Evolutionary conservation across 2,329 filamentous ascomycete species (phyloP).

Genomic region (Fusarium sarcochroum): DNA sequence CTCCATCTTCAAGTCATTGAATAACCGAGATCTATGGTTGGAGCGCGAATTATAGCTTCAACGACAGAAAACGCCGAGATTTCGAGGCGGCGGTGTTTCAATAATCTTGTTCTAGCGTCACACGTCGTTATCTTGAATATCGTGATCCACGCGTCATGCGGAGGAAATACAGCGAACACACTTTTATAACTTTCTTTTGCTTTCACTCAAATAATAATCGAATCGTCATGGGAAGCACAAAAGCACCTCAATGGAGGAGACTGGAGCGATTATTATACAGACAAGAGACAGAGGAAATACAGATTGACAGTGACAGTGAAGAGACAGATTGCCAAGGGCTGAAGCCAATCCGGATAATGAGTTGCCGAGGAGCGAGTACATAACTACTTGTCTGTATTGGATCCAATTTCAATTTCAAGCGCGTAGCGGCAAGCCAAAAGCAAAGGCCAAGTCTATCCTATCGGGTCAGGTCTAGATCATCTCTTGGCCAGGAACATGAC

Average conservation of each 20-base stretch:
- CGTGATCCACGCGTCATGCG: slow-evolving; percentile 6
- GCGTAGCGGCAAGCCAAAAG: slow-evolving; percentile 33
- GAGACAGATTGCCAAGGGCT: slow-evolving; percentile 25
- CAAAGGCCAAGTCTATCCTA: slow-evolving; percentile 8
- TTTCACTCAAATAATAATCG: background rate
- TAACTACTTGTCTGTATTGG: background rate
- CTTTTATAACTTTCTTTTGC: slow-evolving; percentile 1
- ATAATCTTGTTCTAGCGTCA: slow-evolving; percentile 32
- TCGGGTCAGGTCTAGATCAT: slow-evolving; percentile 7
- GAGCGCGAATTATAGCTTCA: slow-evolving; percentile 31
- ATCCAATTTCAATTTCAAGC: slow-evolving; percentile 41
- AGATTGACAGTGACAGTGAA: slow-evolving; percentile 3
- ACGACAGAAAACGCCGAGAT: slow-evolving; percentile 22
- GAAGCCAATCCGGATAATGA: slow-evolving; percentile 33
- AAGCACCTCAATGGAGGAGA: background rate
- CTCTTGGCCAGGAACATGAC: slow-evolving; percentile 23
- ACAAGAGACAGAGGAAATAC: background rate
- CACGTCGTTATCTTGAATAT: slow-evolving; percentile 15
- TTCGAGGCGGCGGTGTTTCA: slow-evolving; percentile 17
- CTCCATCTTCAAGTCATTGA: background rate
- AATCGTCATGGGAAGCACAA: slow-evolving; percentile 8
- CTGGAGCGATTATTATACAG: background rate
- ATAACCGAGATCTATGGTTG: slow-evolving; percentile 20
- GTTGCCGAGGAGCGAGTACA: slow-evolving; percentile 32
- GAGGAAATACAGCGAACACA: background rate